phyloP scores from a whole-genome alignment of 108 stramenopile genomes.

The Discostella stelligeroides region DNA sequence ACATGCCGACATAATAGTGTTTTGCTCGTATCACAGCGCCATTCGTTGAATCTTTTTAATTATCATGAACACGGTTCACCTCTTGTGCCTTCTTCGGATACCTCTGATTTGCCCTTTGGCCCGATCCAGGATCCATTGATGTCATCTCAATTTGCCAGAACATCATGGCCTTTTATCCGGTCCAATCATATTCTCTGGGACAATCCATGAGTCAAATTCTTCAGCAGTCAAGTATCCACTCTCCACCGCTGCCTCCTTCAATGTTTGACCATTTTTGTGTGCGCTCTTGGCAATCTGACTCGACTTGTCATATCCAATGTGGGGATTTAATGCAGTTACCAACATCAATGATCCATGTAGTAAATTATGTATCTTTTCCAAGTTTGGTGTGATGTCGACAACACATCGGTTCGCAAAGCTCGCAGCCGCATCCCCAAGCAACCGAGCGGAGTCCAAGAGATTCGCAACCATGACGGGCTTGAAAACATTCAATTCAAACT shows the following conservation, averaged over 20 bases:
- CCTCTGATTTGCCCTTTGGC: no score
- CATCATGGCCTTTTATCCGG: conserved; percentile 67
- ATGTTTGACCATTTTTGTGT: conserved; percentile 91
- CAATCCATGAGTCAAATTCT: conserved; percentile 96
- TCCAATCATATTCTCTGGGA: conserved; percentile 95
- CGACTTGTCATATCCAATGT: conserved; percentile 99
- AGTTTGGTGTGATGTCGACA: conserved; percentile 86
- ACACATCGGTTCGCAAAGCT: conserved; percentile 92
- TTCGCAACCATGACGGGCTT: conserved; percentile 97
- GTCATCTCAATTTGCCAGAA: no score
- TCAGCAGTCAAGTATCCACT: conserved; percentile 92
- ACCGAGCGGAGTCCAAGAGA: conserved; percentile 88
- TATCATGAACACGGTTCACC: no score
- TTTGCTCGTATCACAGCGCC: no score
- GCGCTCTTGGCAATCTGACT: conserved; percentile 96
- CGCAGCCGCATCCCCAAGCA: conserved; percentile 88
- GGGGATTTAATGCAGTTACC: conserved; percentile 97
- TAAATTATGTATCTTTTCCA: conserved; percentile 80
- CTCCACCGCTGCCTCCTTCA: conserved; percentile 90
- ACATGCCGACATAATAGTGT: no score
- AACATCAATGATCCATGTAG: conserved; percentile 94
- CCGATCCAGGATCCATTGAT: no score
- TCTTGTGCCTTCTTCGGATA: no score
- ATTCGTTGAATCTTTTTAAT: no score
- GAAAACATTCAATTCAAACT: conserved; percentile 99